Evolutionary conservation across 176 grass and related monocot genomes (phyloP).

Genomic region (Triticum monococcum): DNA sequence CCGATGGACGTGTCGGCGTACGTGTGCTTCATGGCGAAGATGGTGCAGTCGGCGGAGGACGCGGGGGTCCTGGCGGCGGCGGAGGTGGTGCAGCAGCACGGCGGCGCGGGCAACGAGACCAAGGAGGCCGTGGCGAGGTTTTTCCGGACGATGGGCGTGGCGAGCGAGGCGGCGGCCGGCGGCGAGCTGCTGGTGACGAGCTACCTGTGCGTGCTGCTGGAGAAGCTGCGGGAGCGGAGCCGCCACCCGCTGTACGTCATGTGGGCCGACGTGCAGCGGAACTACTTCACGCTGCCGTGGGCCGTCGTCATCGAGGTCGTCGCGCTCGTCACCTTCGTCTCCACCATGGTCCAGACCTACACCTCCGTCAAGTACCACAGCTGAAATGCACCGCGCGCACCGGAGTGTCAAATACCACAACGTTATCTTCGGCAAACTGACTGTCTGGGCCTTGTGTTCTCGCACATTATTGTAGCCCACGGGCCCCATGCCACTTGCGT

Average conservation of each 20-base stretch:
- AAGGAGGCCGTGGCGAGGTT: conserved; percentile 34
- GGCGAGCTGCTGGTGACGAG: conserved; percentile 34
- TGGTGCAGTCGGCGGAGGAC: conserved; percentile 48
- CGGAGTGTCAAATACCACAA: not conserved
- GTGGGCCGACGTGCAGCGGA: conserved; percentile 58
- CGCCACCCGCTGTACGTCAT: conserved; percentile 48
- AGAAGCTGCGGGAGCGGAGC: conserved; percentile 37
- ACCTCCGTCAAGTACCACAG: conserved; percentile 14
- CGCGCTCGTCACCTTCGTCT: conserved; percentile 40
- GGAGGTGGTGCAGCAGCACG: conserved; percentile 40
- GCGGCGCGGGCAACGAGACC: conserved; percentile 18
- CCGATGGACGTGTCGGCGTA: conserved; percentile 42
- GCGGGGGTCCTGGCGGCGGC: conserved; percentile 38
- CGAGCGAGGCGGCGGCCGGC: conserved; percentile 27
- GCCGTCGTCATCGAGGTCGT: conserved; percentile 54
- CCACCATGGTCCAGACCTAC: conserved; percentile 44
- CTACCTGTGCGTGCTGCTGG: conserved; percentile 19
- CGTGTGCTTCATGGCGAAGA: conserved; percentile 53
- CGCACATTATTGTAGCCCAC: not conserved
- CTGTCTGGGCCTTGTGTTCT: not conserved
- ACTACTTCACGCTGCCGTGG: conserved; percentile 63
- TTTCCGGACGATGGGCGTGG: conserved; percentile 30
- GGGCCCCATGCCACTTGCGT: not conserved
- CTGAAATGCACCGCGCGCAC: not conserved
- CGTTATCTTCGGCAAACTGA: not conserved